These are phyloP conservation scores for Blakeslea trispora DNA, from an alignment of 371 early-diverging fungal genomes.

Conservation along the genomic window DNA sequence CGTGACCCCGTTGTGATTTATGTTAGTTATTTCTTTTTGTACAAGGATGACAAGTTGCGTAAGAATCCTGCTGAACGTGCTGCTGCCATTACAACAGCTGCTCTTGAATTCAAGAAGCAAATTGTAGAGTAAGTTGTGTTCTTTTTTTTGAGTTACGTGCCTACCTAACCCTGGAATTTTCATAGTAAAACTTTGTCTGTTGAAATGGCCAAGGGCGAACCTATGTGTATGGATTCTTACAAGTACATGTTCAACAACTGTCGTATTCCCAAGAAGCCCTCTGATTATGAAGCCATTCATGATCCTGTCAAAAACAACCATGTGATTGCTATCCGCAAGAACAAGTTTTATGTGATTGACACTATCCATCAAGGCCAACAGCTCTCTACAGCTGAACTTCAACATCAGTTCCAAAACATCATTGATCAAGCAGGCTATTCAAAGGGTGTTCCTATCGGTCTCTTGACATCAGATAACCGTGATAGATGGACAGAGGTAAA, in stretches of 20 bases:
- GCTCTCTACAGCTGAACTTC: constrained; percentile 83
- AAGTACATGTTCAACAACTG: constrained; percentile 96
- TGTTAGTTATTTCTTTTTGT: constrained; percentile 84
- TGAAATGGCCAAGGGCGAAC: constrained; percentile 76
- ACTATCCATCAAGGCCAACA: constrained; percentile 75
- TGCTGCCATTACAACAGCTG: constrained; percentile 87
- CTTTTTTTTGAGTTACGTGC: background rate
- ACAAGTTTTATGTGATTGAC: constrained; percentile 85
- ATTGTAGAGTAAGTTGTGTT: constrained; percentile 55
- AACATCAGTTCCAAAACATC: constrained; percentile 73
- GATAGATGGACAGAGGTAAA: constrained; percentile 91
- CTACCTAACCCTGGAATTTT: no score
- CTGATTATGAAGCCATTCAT: constrained; percentile 77
- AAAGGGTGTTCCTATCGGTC: constrained; percentile 79
- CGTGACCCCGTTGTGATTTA: constrained; percentile 93
- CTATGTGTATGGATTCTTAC: constrained; percentile 91
- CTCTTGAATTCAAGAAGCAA: constrained; percentile 84
- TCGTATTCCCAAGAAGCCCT: constrained; percentile 86
- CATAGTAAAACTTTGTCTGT: constrained; percentile 74
- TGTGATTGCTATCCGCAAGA: constrained; percentile 86
- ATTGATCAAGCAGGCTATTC: constrained; percentile 74
- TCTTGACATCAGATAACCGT: constrained; percentile 91
- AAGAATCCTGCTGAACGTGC: constrained; percentile 81
- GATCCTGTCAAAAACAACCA: constrained; percentile 82
- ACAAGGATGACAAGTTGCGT: constrained; percentile 82